Percentiles rank a stretch among this genome's conserved stretches.
Evolutionary conservation across 2,329 filamentous ascomycete genomes (phyloP).

Genomic region (Graphilbum fragrans): DNA sequence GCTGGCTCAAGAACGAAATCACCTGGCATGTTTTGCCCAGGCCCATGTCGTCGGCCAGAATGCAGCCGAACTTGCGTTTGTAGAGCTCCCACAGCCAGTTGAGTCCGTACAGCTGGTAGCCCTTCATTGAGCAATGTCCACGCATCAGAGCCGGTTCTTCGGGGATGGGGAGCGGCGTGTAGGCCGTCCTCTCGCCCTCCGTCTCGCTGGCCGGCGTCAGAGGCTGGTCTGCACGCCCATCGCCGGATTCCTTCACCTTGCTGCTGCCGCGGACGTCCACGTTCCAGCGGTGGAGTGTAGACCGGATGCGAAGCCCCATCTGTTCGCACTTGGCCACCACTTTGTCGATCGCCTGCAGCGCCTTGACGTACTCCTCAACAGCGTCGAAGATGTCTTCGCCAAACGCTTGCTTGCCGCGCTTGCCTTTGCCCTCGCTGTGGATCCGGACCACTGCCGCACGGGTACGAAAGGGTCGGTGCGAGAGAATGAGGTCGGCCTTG

Average conservation of each 20-base stretch:
- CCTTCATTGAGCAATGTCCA: conserved; percentile 66
- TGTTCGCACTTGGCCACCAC: conserved; percentile 66
- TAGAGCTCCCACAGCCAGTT: conserved; percentile 90
- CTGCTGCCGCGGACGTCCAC: conserved; percentile 32
- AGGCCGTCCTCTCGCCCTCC: conserved; percentile 4
- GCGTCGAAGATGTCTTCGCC: conserved; percentile 40
- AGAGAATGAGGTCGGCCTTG: conserved; percentile 56
- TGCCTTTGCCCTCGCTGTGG: conserved; percentile 23
- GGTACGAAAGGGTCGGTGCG: conserved; percentile 59
- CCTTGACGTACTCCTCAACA: conserved; percentile 60
- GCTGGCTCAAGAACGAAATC: conserved; percentile 77
- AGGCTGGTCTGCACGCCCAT: conserved; percentile 7
- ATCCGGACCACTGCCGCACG: conserved; percentile 57
- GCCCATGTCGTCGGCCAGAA: conserved; percentile 95
- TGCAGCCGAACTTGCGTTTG: conserved; percentile 68
- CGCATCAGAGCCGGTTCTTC: conserved; percentile 69
- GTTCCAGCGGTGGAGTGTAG: conserved; percentile 34
- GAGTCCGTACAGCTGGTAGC: conserved; percentile 86
- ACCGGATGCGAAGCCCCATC: conserved; percentile 47
- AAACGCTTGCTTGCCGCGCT: conserved; percentile 34
- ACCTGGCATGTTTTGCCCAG: conserved; percentile 95
- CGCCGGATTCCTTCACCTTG: conserved; percentile 12
- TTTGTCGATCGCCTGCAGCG: conserved; percentile 72
- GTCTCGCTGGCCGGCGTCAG: conserved; percentile 28
- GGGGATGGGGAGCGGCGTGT: conserved; percentile 29